Evolutionary conservation across 257 asterid species (phyloP), one percentile per base, ranked within the genome.

Genomic region (Solanum habrochaites): DNA sequence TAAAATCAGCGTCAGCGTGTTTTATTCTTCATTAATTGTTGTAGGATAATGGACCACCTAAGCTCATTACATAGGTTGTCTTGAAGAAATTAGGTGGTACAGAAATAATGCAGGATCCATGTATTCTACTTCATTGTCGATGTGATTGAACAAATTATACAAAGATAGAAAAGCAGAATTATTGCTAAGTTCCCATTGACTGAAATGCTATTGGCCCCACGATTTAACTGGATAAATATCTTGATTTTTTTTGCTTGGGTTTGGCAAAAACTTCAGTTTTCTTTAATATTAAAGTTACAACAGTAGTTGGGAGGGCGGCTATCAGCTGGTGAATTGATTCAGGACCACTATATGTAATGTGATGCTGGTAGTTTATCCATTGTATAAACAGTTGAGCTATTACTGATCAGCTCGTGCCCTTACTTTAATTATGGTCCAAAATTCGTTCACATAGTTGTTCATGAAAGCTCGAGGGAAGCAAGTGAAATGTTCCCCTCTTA

Each of bases 41-140:
- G 40, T 81, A 35, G 70, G 83, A 70, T 66, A 47, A 85, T 87
- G 93, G 85, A 88, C 85, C 84, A 80, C 67, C 88, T 89, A 86
- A 85, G 89, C 89, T 89, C 87, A 87, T 69, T 60, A 42, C 58
- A 75, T 45, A 85, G 45, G 62, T 45, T 81, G 66, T 80, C 75
- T 86, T 43, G 82, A 70, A 89, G 87, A 85, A 75, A 82, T 62
- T 85, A 29, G 56, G 73, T 12, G 85, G 60, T 62, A 85, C 15
- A 85, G 45, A 67, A 66, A 67, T 67, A 84, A 66, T 32, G 47
- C 81, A 67, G 77, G 86, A 70, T 66, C 8, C 31, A 66, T 42
- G 58, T 21, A 66, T 66, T 67, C 43, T 60, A 84, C 87, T 67
- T 81, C 12, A 49, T 81, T 49, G 87, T 84, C 42, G 43, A 42